A percentile compares a stretch with the other conserved stretches of the same genome.
Evolutionary conservation across 495 filamentous ascomycete species (phyloP).

Genomic region (Chaetomium fimeti): DNA sequence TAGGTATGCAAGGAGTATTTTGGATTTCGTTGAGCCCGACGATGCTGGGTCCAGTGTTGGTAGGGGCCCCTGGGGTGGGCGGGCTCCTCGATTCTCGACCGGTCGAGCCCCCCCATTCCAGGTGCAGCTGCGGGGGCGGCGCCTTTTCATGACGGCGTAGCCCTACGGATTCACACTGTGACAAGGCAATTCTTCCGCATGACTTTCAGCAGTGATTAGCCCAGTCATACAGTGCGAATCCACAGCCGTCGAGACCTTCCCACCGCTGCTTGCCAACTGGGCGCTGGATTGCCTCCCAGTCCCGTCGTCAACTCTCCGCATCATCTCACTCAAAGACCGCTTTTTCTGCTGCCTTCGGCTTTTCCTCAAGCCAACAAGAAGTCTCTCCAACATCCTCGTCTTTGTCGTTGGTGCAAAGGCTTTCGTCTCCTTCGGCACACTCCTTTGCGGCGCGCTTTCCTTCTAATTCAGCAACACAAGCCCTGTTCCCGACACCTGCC

Average conservation of each 20-base stretch:
- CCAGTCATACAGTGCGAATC: constrained; percentile 5
- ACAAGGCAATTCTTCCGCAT: background rate
- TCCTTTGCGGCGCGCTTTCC: constrained; percentile 19
- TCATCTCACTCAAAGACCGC: constrained; percentile 26
- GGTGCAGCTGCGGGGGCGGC: background rate
- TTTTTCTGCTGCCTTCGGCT: constrained; percentile 12
- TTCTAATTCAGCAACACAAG: constrained; percentile 18
- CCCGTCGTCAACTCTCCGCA: constrained; percentile 33
- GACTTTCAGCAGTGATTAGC: too few species aligned
- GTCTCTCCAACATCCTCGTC: constrained; percentile 12
- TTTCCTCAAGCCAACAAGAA: constrained; percentile 12
- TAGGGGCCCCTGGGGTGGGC: too few species aligned
- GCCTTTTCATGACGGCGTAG: background rate
- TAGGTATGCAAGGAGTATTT: too few species aligned
- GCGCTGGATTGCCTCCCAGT: constrained; percentile 17
- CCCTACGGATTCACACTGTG: constrained; percentile 6
- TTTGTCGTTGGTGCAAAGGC: constrained; percentile 6
- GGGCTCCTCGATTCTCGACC: background rate
- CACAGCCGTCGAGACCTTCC: too few species aligned
- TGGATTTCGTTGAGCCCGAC: too few species aligned
- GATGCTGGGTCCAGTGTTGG: too few species aligned
- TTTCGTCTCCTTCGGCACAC: constrained; percentile 25
- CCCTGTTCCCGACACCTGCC: constrained; percentile 2
- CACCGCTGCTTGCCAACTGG: constrained; percentile 13
- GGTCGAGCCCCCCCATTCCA: constrained; percentile 6